A percentile compares a stretch with the other conserved stretches of the same genome.
Conservation (phyloP, 306 rosid species). For the Parietaria judaica region DNA sequence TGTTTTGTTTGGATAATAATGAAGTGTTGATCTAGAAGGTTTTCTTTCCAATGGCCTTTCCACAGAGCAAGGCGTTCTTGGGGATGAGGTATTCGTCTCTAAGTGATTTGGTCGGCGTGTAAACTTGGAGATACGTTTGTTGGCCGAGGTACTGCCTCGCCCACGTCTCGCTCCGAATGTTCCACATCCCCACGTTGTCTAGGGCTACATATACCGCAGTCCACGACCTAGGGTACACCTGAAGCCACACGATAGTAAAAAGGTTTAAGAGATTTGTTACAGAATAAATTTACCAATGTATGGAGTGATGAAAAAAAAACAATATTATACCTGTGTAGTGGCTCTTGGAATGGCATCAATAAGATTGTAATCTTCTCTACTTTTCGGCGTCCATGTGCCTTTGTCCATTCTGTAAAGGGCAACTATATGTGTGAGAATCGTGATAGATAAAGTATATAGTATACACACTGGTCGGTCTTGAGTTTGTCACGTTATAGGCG, state of each 20-base stretch:
- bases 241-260: background rate
- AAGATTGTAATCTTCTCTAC: constrained; percentile 55
- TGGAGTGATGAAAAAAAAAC: background rate
- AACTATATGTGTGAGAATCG: background rate
- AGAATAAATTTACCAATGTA: no score
- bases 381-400: constrained; percentile 58
- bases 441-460: no score
- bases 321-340: constrained; percentile 58
- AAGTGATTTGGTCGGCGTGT: constrained; percentile 43
- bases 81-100: constrained; percentile 87
- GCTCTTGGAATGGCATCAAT: constrained; percentile 58
- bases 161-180: constrained; percentile 75
- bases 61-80: constrained; percentile 80
- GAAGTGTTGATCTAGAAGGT: background rate
- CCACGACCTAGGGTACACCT: constrained; percentile 95
- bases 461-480: no score
- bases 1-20: background rate
- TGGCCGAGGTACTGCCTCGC: constrained; percentile 85
- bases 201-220: constrained; percentile 74
- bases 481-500: no score
- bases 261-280: background rate
- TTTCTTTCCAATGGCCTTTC: constrained; percentile 34
- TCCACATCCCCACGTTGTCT: constrained; percentile 93
- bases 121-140: constrained; percentile 74
- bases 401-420: constrained; percentile 53